Base-by-base conservation (phyloP, 2,329 filamentous ascomycete genomes). In the Trichoderma simmonsii region DNA sequence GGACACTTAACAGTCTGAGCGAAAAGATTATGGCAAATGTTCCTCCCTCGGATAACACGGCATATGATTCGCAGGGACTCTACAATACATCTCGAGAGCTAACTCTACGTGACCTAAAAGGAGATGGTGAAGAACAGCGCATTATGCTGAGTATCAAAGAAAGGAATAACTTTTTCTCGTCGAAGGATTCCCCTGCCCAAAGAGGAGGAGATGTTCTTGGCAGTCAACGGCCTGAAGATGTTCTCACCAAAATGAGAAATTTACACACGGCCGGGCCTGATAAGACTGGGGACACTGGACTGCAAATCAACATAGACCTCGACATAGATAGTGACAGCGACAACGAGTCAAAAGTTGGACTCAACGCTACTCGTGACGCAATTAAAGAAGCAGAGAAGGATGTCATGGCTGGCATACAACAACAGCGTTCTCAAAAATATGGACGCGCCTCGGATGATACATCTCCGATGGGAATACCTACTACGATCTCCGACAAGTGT, bases 21-120 rank as follows among this genome's bases (percentile, higher is more conserved):
- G 94, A 96, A 81, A 98, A 97, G 82, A 92, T 99, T 79, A 92
- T 99, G 87, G 92, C 92, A 62, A 92, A 95, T 75, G 93, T 97
- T 12, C 89, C 92, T 2, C 92, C 94, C 1, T 89, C 91, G 6
- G 94, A 98, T 79, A 86, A 88, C 1, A 87, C 91, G 73, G 87
- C 86, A 6, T 88, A 90, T 2, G 88, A 90, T 66, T 64, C 76
- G 6, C 76, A 76, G 24, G 91, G 90, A 2, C 84, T 91, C 77
- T 91, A 94, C 73, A 92, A 94, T 76, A 91, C 91, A 0, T 96
- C 91, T 78, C 89, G 91, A 74, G 86, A 94, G 78, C 84, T 98
- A 36, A 87, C 90, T 51, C 86, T 99, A 15, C 90, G 91, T 30
- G 96, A 99, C 84, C 86, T 99, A 39, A 90, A 89, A 70, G 92